Conservation (phyloP, 169 alveolate genomes). For the Blepharisma undulans region DNA sequence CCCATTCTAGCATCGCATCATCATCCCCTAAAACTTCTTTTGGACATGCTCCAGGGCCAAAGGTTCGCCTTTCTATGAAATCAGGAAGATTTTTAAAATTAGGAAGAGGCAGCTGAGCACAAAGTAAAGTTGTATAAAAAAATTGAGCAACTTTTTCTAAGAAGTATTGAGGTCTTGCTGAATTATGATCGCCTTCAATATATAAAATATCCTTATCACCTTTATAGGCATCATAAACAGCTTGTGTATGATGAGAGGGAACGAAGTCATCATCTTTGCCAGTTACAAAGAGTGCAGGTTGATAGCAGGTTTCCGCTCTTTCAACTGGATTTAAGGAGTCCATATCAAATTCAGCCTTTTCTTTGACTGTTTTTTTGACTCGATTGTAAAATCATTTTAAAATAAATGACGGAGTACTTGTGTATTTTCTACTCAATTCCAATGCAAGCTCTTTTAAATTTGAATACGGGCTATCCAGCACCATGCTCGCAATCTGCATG, state of each 20-base stretch:
- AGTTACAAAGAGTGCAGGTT: slow-evolving; percentile 86
- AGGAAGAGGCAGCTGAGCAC: slow-evolving; percentile 20
- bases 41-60: background rate
- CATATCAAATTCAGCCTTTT: slow-evolving; percentile 83
- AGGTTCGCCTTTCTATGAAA: background rate
- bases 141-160: slow-evolving; percentile 82
- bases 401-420: slow-evolving; percentile 81
- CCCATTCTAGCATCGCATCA: slow-evolving; percentile 22
- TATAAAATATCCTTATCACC: slow-evolving; percentile 82
- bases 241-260: slow-evolving; percentile 76
- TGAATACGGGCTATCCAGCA: slow-evolving; percentile 90
- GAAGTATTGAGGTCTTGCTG: slow-evolving; percentile 74
- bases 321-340: slow-evolving; percentile 79
- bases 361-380: slow-evolving; percentile 72
- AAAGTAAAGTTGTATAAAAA: slow-evolving; percentile 66
- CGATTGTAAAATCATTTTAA: slow-evolving; percentile 65
- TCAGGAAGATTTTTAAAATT: background rate
- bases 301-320: slow-evolving; percentile 79
- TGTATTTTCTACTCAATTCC: slow-evolving; percentile 77
- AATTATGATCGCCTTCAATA: slow-evolving; percentile 88
- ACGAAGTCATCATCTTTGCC: slow-evolving; percentile 84
- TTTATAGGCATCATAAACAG: slow-evolving; percentile 68
- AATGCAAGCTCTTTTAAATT: slow-evolving; percentile 71
- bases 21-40: background rate
- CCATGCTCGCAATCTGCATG: slow-evolving; percentile 90